These are phyloP conservation scores for Coprinopsis sp. DNA, from an alignment of 768 basidiomycete species.

Conservation along the genomic window DNA sequence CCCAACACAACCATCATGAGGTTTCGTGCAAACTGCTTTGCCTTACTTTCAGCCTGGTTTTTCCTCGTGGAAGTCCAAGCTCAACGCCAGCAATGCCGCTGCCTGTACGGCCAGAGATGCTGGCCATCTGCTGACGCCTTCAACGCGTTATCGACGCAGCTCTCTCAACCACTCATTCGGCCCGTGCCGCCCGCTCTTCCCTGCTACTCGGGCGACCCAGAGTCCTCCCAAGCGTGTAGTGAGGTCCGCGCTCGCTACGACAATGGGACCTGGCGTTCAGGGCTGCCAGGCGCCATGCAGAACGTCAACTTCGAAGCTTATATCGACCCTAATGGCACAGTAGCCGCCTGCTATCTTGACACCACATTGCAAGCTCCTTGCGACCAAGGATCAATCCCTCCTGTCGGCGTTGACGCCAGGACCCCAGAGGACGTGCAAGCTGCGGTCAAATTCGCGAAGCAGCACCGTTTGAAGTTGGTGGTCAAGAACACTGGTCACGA, in stretches of 20 bases:
- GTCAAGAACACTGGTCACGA: conserved; percentile 41
- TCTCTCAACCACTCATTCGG: conserved; percentile 41
- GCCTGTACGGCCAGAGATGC: conserved; percentile 36
- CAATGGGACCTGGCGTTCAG: conserved; percentile 9
- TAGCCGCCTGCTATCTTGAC: conserved; percentile 50
- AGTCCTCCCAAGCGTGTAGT: conserved; percentile 28
- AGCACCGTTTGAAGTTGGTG: conserved; percentile 32
- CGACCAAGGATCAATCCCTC: conserved; percentile 39
- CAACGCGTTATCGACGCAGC: conserved; percentile 24
- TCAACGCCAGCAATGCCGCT: no score
- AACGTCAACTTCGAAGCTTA: conserved; percentile 10
- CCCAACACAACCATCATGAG: no score
- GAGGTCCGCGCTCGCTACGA: not conserved
- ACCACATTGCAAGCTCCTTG: conserved; percentile 37
- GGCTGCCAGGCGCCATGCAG: conserved; percentile 8
- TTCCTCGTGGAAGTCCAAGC: no score
- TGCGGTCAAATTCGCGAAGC: conserved; percentile 32
- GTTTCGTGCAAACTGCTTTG: no score
- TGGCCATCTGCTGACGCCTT: conserved; percentile 38
- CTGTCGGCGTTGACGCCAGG: conserved; percentile 36
- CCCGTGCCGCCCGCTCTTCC: conserved; percentile 36
- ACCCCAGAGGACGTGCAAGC: conserved; percentile 34
- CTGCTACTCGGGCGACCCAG: conserved; percentile 32
- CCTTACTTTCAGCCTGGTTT: no score
- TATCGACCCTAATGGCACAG: conserved; percentile 35